Conservation (phyloP, 352 stramenopile genomes). For the Phytophthora foliorum region DNA sequence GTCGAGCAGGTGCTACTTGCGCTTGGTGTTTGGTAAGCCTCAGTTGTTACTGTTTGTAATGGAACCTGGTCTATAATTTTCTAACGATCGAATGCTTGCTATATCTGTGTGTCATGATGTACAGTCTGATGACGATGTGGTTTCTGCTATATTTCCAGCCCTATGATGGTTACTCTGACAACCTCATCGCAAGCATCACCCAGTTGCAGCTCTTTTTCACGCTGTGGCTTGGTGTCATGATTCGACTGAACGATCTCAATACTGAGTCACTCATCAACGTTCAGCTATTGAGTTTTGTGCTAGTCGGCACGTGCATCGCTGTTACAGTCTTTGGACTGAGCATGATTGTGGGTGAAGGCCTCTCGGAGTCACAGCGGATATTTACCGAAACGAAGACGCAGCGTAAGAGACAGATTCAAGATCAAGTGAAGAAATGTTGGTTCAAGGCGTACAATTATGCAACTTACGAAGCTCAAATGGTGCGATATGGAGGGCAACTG, state of each 20-base stretch:
- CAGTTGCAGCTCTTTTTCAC: conserved; percentile 86
- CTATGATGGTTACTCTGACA: conserved; percentile 77
- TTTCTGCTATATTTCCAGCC: conserved; percentile 84
- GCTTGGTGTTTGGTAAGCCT: conserved; percentile 65
- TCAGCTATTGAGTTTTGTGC: conserved; percentile 63
- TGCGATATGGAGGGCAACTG: conserved; percentile 42
- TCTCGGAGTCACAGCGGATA: conserved; percentile 54
- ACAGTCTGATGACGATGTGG: conserved; percentile 75
- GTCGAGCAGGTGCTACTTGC: conserved; percentile 76
- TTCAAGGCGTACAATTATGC: conserved; percentile 64
- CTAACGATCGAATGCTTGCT: neutral
- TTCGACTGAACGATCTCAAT: conserved; percentile 72
- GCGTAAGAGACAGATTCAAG: conserved; percentile 50
- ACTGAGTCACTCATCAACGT: conserved; percentile 74
- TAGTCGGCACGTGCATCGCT: conserved; percentile 68
- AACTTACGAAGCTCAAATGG: conserved; percentile 59
- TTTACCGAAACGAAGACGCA: conserved; percentile 52
- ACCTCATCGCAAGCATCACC: conserved; percentile 76
- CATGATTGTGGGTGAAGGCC: conserved; percentile 70
- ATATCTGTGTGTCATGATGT: neutral
- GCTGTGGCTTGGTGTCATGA: conserved; percentile 85
- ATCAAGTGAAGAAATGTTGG: conserved; percentile 55
- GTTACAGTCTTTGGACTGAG: conserved; percentile 71
- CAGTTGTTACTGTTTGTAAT: neutral
- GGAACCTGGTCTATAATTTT: too few relatives aligned